Evolutionary conservation across 139 green algal genomes (phyloP), one percentile per base, ranked within the genome.

Genomic region (Chlamydomonas incerta): DNA sequence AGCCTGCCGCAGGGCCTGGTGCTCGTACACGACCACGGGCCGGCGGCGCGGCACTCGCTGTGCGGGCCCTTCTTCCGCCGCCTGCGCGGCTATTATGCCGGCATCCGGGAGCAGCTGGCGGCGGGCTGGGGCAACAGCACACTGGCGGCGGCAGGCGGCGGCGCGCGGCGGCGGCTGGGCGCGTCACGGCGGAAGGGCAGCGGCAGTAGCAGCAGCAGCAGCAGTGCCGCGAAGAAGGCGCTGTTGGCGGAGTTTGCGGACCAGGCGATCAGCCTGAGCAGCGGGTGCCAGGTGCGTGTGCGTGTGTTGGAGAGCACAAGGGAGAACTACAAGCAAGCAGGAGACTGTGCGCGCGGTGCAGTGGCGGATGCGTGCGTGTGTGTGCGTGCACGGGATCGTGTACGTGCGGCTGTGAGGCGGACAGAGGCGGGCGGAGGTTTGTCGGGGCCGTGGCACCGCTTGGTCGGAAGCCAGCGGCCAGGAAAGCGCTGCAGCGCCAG

Each of bases 21-120:
- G 52, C 74, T 88, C 0, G 47, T 88, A 33, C 83, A 88, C 35
- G 83, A 88, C 52, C 83, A 88, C 55, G 83, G 83, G 10, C 83
- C 83, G 24, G 72, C 74, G 5, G 63, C 83, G 10, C 65, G 66
- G 5, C 83, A 88, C 83, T 88, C 83, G 34, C 66, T 88, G 50
- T 88, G 83, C 52, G 83, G 83, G 0, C 83, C 83, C 21, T 81
- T 82, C 35, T 88, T 82, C 74, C 73, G 83, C 17, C 83, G 83
- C 2, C n/a, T 88, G 33, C 63, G 83, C 0, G 83, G 83, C 3
- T 88, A 84, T 50, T 88, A 88, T 15, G 8, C 10, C 0, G 82
- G 74, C 0, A 50, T 88, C 1, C 31, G 47, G 23, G 79, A 68
- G 63, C 41, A 80, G 58, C 41, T 34, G 31, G 41, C 37, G 28